phyloP scores from a whole-genome alignment of 1,284 basidiomycete species.

The Moesziomyces aphidis region DNA sequence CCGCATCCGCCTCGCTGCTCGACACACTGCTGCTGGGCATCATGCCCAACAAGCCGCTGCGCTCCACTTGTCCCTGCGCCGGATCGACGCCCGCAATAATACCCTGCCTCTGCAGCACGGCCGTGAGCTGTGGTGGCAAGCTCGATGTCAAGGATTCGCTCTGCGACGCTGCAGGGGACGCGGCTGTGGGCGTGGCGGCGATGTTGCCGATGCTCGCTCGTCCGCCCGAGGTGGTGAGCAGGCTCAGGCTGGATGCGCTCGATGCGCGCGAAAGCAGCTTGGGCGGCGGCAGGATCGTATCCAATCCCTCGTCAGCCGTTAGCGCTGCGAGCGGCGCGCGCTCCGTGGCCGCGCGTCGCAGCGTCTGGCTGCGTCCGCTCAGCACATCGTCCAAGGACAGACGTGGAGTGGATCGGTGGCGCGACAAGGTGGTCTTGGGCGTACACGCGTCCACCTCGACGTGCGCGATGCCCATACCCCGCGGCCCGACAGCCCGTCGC shows the following conservation, averaged over 20 bases:
- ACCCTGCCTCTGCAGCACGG: constrained; percentile 43
- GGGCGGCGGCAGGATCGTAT: constrained; percentile 45
- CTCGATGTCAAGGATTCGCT: constrained; percentile 25
- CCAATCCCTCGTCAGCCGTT: constrained; percentile 33
- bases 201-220: constrained; percentile 51
- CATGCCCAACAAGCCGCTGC: constrained; percentile 48
- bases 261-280: constrained; percentile 40
- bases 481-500: constrained; percentile 31
- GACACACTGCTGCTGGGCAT: constrained; percentile 62
- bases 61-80: constrained; percentile 3
- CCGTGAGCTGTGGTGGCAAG: constrained; percentile 42
- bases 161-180: constrained; percentile 10
- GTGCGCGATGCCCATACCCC: constrained; percentile 29
- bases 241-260: constrained; percentile 51
- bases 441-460: constrained; percentile 6
- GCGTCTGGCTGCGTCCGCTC: constrained; percentile 28
- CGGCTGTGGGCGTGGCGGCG: constrained; percentile 4
- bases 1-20: constrained; percentile 45
- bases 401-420: constrained; percentile 38
- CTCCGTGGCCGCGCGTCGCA: constrained; percentile 38
- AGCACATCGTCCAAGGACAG: constrained; percentile 46
- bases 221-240: constrained; percentile 51
- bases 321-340: constrained; percentile 8
- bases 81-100: constrained; percentile 37
- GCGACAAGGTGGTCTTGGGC: constrained; percentile 19